Evolutionary conservation across 768 basidiomycete genomes (phyloP).

Genomic region (Phanerochaete sordida): DNA sequence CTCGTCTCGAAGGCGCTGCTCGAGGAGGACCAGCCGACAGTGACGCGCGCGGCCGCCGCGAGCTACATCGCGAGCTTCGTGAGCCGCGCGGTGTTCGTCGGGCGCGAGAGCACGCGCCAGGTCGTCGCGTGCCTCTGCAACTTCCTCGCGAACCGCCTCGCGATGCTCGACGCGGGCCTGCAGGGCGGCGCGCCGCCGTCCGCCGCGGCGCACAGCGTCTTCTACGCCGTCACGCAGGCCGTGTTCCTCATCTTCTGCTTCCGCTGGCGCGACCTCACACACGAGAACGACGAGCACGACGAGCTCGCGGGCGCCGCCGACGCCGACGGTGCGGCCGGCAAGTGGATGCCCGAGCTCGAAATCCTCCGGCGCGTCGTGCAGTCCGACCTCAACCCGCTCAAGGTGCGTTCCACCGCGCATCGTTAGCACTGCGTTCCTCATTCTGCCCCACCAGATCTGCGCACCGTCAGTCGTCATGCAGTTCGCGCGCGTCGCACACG

Average conservation of each 20-base stretch:
- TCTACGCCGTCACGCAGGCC: conserved; percentile 90
- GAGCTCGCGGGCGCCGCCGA: conserved; percentile 18
- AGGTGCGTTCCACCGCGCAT: conserved; percentile 41
- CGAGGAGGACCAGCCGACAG: conserved; percentile 46
- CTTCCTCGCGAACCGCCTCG: conserved; percentile 75
- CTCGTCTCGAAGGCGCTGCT: conserved; percentile 91
- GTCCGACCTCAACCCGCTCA: conserved; percentile 86
- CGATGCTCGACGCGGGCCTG: conserved; percentile 55
- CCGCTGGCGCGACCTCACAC: conserved; percentile 85
- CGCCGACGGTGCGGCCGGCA: conserved; percentile 34
- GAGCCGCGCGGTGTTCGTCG: conserved; percentile 84
- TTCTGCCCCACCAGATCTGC: conserved; percentile 57
- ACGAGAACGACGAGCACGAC: conserved; percentile 56
- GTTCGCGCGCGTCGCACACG: conserved; percentile 90
- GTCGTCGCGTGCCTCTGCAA: conserved; percentile 85
- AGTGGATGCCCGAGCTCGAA: conserved; percentile 84
- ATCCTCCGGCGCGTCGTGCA: conserved; percentile 77
- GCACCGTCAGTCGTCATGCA: conserved; percentile 87
- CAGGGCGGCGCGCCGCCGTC: conserved; percentile 32
- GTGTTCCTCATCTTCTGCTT: conserved; percentile 98
- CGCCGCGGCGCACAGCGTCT: conserved; percentile 58
- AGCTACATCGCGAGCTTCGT: conserved; percentile 93
- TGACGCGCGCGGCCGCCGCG: conserved; percentile 89
- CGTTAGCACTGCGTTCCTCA: not conserved
- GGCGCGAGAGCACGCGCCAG: conserved; percentile 64